Percentiles rank a stretch among this genome's conserved stretches.
phyloP scores from a whole-genome alignment of 768 basidiomycete genomes.

The Lactarius deliciosus region DNA sequence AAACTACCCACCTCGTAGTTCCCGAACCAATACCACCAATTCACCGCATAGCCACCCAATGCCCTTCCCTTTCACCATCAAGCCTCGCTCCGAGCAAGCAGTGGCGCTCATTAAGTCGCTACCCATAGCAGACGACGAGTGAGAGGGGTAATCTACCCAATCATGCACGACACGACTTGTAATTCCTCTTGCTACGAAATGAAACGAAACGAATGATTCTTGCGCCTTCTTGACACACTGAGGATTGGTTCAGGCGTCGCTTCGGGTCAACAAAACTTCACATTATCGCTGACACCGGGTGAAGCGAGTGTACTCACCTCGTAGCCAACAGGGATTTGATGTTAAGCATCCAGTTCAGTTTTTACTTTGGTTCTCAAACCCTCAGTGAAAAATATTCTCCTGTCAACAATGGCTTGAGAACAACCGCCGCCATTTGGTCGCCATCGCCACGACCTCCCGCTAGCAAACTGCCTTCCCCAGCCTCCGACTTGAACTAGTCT shows the following conservation, averaged over 20 bases:
- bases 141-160: neutral
- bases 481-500: neutral
- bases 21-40: neutral
- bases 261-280: neutral
- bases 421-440: neutral
- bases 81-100: conserved; percentile 34
- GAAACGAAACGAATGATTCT: neutral
- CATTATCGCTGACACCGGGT: neutral
- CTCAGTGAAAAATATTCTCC: neutral
- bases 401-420: neutral
- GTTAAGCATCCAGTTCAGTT: too few relatives aligned
- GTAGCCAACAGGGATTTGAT: neutral
- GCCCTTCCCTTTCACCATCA: conserved; percentile 34
- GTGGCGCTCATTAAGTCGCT: conserved; percentile 29
- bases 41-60: conserved; percentile 32
- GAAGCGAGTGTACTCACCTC: too few relatives aligned
- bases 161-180: neutral
- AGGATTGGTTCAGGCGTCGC: neutral
- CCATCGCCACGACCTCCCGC: neutral
- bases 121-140: neutral
- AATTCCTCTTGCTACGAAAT: neutral
- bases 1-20: neutral
- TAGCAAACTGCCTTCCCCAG: neutral
- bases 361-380: neutral
- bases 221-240: neutral